These are phyloP conservation scores for Phycomyces nitens DNA, from an alignment of 192 early-diverging fungal genomes.

Conservation along the genomic window DNA sequence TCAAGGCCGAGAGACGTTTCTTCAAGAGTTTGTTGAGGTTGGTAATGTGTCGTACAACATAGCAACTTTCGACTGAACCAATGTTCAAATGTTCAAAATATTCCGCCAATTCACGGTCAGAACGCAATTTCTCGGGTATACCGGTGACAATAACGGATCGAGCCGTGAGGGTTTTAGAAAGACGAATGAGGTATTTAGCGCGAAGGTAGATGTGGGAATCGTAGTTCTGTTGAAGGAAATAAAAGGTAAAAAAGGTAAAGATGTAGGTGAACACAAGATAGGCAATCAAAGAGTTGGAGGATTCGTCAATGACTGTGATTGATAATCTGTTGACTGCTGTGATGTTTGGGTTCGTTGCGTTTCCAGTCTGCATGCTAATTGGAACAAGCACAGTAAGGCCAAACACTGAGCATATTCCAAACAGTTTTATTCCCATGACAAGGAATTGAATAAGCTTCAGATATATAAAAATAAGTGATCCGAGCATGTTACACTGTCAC, in stretches of 20 bases:
- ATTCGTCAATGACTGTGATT: constrained; percentile 19
- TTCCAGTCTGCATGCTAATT: constrained; percentile 29
- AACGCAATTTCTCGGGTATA: constrained; percentile 44
- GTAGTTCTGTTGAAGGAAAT: constrained; percentile 25
- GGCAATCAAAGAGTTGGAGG: constrained; percentile 21
- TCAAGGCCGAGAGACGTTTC: constrained; percentile 47
- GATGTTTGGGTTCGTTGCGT: background rate
- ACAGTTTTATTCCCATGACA: constrained; percentile 44
- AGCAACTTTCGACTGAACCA: constrained; percentile 49
- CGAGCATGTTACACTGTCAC: background rate
- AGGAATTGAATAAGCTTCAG: constrained; percentile 50
- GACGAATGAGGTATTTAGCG: constrained; percentile 16
- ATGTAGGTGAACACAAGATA: constrained; percentile 32
- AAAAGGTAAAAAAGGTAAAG: constrained; percentile 22
- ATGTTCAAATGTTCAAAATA: constrained; percentile 54
- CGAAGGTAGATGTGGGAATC: constrained; percentile 15
- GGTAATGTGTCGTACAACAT: constrained; percentile 49
- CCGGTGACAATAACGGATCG: constrained; percentile 55
- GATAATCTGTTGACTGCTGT: constrained; percentile 15
- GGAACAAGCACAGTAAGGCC: constrained; percentile 46
- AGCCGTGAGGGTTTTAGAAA: background rate
- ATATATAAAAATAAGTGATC: constrained; percentile 1
- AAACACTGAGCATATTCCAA: constrained; percentile 38
- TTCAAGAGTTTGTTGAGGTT: constrained; percentile 38
- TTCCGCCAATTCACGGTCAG: constrained; percentile 44